Base-by-base conservation (phyloP, 108 stramenopile species). In the Nannochloropsis gaditana region DNA sequence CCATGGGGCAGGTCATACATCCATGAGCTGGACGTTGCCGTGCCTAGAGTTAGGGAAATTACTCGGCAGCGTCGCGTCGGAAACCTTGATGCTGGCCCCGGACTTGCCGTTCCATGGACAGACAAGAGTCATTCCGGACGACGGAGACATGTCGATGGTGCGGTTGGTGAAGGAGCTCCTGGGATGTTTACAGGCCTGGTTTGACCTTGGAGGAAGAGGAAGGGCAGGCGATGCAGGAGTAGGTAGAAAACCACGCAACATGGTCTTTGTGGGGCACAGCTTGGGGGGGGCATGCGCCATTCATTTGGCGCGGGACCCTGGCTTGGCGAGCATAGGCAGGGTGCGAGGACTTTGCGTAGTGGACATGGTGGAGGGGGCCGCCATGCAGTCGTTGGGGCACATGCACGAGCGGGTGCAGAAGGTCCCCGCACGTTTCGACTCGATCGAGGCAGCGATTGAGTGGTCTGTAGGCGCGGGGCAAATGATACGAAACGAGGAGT, bases 21-120 rank as follows among this genome's bases (percentile, higher is more conserved):
- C 19, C 59, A n/a, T 73, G 59, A 73, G 59, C 59, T 73, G 59
- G 59, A 73, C 59, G n/a, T n/a, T 73, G n/a, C 59, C 59, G n/a
- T 73, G 59, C 59, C 15, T 73, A 1, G 59, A 73, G 59, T n/a
- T 73, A 1, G 59, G 59, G 19, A 73, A 73, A n/a, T n/a, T 73
- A n/a, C 15, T 73, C 6, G 59, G 59, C 15, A n/a, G 19, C 6
- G 15, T n/a, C 19, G 19, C 59, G 19, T n/a, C 59, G 59, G n/a
- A 15, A 4, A n/a, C n/a, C 19, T 73, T 73, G 59, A 73, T 73
- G 59, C 59, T 73, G 59, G 59, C 59, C 59, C 59, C 59, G 8
- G 59, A 73, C 59, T 73, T 73, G 59, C 59, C 59, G 15, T 73
- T 73, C 59, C 59, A 73, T 73, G 59, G 59, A 15, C 59, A 73